Evolutionary conservation across 202 grass and related monocot genomes (phyloP), one percentile per base, ranked within the genome.

Genomic region (Zizania palustris): DNA sequence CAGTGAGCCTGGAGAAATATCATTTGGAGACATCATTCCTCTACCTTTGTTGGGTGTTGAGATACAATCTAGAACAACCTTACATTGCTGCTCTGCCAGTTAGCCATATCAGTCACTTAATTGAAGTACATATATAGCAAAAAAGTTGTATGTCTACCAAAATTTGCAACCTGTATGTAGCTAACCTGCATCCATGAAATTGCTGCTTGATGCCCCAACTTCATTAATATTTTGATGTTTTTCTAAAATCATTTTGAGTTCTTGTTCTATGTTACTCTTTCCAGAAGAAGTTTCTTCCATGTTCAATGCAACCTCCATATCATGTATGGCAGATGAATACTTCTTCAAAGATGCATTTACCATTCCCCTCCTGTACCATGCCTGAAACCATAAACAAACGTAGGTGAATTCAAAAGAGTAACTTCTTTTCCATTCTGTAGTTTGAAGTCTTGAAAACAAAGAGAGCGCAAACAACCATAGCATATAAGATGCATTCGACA

Each of bases 361-460:
- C 84, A 94, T 98, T 43, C 95, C 95, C 84, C 89, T 94, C 65
- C 91, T 92, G 80, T 98, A 98, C 87, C 91, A 92, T 69, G 89
- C 87, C 95, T 94, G 83, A 79, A 88, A 81, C 13, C 50, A 53
- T 53, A 53, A 53, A 57, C 12, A 75, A 57, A 79, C 85, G 38
- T 28, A 77, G 38, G 51, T 18, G 54, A 73, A 35, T 41, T 50
- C 14, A 80, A 76, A 73, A 41, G 7, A 51, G 39, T 63, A 50
- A 42, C 10, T 51, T 80, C 7, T 28, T 40, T 13, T 69, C 37
- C 63, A 83, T 59, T 9, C 11, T 60, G 66, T 73, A 73, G 64
- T 62, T 65, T 79, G 56, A 75, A 76, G 18, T 69, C 15, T 64
- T 38, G 42, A 54, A 56, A 78, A 82, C 16, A 77, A 9, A 51